These are phyloP conservation scores for Lasiosphaeris hirsuta DNA, from an alignment of 495 filamentous ascomycete species.

Conservation along the genomic window DNA sequence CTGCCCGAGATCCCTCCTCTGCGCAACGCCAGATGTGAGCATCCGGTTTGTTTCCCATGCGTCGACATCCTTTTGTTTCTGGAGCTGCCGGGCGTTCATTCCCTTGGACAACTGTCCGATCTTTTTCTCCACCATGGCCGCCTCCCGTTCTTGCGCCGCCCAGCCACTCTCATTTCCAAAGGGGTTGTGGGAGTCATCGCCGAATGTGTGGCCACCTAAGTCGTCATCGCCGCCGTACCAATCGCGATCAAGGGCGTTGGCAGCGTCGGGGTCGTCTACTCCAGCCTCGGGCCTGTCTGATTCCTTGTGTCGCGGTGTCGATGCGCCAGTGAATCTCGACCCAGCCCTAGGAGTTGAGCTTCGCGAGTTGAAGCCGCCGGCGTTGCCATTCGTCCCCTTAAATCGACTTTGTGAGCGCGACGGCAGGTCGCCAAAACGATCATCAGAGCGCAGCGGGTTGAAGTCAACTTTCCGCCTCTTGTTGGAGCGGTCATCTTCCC, in stretches of 20 bases:
- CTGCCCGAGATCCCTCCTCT: slow-evolving; percentile 72
- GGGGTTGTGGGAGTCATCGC: slow-evolving; percentile 64
- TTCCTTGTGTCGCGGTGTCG: slow-evolving; percentile 50
- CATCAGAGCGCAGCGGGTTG: slow-evolving; percentile 51
- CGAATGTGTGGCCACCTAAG: slow-evolving; percentile 64
- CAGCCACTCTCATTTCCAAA: slow-evolving; percentile 57
- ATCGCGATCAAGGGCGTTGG: slow-evolving; percentile 75
- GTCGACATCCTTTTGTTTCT: slow-evolving; percentile 91
- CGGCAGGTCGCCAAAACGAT: slow-evolving; percentile 56
- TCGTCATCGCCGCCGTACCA: slow-evolving; percentile 83
- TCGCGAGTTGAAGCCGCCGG: slow-evolving; percentile 37
- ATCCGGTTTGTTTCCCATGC: slow-evolving; percentile 99
- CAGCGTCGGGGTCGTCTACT: slow-evolving; percentile 42
- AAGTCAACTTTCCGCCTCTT: slow-evolving; percentile 63
- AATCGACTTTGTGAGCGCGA: slow-evolving; percentile 30
- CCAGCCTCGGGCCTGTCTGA: slow-evolving; percentile 52
- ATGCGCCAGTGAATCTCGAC: slow-evolving; percentile 35
- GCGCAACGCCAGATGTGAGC: slow-evolving; percentile 93
- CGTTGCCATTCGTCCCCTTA: slow-evolving; percentile 24
- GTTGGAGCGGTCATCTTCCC: slow-evolving; percentile 49
- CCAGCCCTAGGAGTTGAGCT: slow-evolving; percentile 48
- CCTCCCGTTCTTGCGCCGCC: slow-evolving; percentile 66
- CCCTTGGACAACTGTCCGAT: slow-evolving; percentile 51
- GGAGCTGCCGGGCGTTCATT: slow-evolving; percentile 66
- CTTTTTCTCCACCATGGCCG: slow-evolving; percentile 70